phyloP scores from a whole-genome alignment of 2,329 filamentous ascomycete species.

The Emergomyces orientalis region DNA sequence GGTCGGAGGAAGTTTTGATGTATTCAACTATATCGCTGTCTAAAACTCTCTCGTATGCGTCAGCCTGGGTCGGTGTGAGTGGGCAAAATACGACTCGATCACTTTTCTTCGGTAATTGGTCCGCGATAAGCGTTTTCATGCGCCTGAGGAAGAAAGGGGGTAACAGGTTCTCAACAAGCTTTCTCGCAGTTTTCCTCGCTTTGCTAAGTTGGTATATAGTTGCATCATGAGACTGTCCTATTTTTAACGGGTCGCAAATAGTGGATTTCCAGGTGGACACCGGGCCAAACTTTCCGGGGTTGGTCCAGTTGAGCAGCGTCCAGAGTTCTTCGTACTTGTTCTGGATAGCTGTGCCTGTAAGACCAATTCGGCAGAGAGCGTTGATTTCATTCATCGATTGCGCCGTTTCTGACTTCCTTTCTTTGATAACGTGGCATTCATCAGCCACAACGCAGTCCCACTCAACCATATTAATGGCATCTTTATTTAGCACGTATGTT shows the following conservation, averaged over 20 bases:
- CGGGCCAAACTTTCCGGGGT: slow-evolving; percentile 63
- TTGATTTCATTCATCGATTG: slow-evolving; percentile 86
- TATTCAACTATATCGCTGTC: slow-evolving; percentile 58
- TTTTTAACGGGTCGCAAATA: slow-evolving; percentile 69
- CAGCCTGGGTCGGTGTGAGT: slow-evolving; percentile 67
- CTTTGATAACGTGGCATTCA: slow-evolving; percentile 86
- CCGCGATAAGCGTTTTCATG: slow-evolving; percentile 84
- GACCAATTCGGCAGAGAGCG: slow-evolving; percentile 78
- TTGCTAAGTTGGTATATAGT: slow-evolving; percentile 71
- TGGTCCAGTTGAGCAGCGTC: slow-evolving; percentile 94
- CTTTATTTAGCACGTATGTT: slow-evolving; percentile 70
- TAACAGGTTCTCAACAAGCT: slow-evolving; percentile 76
- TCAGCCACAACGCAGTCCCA: slow-evolving; percentile 96
- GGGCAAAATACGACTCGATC: slow-evolving; percentile 94
- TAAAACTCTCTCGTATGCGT: slow-evolving; percentile 78
- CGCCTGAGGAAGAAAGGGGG: slow-evolving; percentile 84
- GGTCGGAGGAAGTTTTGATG: slow-evolving; percentile 58
- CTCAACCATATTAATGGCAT: slow-evolving; percentile 68
- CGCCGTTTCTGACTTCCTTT: slow-evolving; percentile 64
- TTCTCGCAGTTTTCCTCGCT: slow-evolving; percentile 70
- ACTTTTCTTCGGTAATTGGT: slow-evolving; percentile 89
- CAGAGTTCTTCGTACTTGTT: slow-evolving; percentile 97
- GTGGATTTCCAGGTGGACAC: slow-evolving; percentile 66
- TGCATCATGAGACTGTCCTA: slow-evolving; percentile 88
- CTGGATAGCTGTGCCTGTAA: slow-evolving; percentile 93